phyloP scores from a whole-genome alignment of 768 basidiomycete species.

The Lactarius quietus region DNA sequence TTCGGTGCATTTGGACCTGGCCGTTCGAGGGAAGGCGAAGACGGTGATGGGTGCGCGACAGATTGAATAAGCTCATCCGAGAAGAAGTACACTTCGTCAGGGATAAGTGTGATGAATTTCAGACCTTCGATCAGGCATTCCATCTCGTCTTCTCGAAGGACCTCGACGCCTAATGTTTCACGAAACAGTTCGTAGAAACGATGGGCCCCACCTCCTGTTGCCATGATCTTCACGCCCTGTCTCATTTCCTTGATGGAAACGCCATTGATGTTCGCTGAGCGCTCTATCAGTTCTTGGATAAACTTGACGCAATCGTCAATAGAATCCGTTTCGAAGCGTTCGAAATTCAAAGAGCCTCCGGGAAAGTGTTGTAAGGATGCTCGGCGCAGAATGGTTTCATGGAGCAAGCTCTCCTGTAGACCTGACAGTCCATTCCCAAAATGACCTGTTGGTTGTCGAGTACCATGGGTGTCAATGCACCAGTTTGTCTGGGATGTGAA shows the following conservation, averaged over 20 bases:
- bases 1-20: constrained; percentile 89
- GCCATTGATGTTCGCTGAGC: constrained; percentile 79
- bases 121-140: constrained; percentile 95
- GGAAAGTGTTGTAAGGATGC: constrained; percentile 80
- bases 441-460: constrained; percentile 39
- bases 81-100: constrained; percentile 97
- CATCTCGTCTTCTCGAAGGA: constrained; percentile 95
- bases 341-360: constrained; percentile 96
- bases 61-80: constrained; percentile 92
- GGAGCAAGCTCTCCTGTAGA: constrained; percentile 45
- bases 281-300: constrained; percentile 80
- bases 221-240: constrained; percentile 89
- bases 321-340: constrained; percentile 91
- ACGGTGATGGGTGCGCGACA: constrained; percentile 39
- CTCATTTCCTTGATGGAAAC: constrained; percentile 92
- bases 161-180: constrained; percentile 74
- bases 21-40: constrained; percentile 52
- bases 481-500: constrained; percentile 47
- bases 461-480: constrained; percentile 79
- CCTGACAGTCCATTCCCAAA: constrained; percentile 37
- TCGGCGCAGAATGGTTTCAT: constrained; percentile 63
- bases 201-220: constrained; percentile 97
- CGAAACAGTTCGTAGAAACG: constrained; percentile 84
- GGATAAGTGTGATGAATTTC: constrained; percentile 93
- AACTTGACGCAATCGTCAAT: constrained; percentile 83